These are phyloP conservation scores for Mycosphaerella sp. DNA, from an alignment of 2,329 filamentous ascomycete genomes.

Conservation along the genomic window DNA sequence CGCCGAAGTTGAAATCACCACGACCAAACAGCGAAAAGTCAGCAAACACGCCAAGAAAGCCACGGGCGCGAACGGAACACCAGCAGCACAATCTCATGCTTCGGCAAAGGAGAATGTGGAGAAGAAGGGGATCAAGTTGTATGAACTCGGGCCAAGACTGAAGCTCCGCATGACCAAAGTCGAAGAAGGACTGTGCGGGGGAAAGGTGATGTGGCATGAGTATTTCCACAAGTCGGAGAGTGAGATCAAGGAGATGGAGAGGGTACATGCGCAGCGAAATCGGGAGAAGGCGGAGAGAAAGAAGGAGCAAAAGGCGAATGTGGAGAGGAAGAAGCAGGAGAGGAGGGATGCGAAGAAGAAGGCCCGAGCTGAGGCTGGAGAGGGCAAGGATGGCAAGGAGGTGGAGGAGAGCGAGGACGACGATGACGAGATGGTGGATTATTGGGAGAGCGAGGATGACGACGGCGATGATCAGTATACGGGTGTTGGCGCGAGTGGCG, in stretches of 20 bases:
- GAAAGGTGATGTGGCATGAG: slow-evolving; percentile 96
- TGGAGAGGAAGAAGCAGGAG: slow-evolving; percentile 74
- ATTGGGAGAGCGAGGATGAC: slow-evolving; percentile 49
- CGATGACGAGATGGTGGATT: slow-evolving; percentile 35
- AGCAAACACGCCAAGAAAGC: slow-evolving; percentile 42
- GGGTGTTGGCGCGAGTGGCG: slow-evolving; percentile 15
- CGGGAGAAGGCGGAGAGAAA: slow-evolving; percentile 77
- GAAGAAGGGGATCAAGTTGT: slow-evolving; percentile 80
- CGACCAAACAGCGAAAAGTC: slow-evolving; percentile 55
- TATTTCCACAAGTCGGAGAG: slow-evolving; percentile 77
- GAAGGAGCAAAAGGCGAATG: slow-evolving; percentile 79
- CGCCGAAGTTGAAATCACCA: slow-evolving; percentile 81
- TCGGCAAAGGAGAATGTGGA: slow-evolving; percentile 54
- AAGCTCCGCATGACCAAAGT: slow-evolving; percentile 86
- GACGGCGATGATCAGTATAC: slow-evolving; percentile 26
- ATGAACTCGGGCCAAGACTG: slow-evolving; percentile 89
- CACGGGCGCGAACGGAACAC: slow-evolving; percentile 34
- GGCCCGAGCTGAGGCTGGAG: slow-evolving; percentile 36
- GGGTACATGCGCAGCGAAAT: slow-evolving; percentile 70
- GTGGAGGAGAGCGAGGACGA: slow-evolving; percentile 34
- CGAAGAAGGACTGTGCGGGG: slow-evolving; percentile 83
- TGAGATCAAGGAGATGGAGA: slow-evolving; percentile 73
- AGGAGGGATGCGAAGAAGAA: slow-evolving; percentile 48
- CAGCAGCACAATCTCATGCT: slow-evolving; percentile 18
- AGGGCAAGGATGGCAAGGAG: slow-evolving; percentile 39